Conservation (phyloP, 2,329 filamentous ascomycete species). For the Dothideomycetes sp. region DNA sequence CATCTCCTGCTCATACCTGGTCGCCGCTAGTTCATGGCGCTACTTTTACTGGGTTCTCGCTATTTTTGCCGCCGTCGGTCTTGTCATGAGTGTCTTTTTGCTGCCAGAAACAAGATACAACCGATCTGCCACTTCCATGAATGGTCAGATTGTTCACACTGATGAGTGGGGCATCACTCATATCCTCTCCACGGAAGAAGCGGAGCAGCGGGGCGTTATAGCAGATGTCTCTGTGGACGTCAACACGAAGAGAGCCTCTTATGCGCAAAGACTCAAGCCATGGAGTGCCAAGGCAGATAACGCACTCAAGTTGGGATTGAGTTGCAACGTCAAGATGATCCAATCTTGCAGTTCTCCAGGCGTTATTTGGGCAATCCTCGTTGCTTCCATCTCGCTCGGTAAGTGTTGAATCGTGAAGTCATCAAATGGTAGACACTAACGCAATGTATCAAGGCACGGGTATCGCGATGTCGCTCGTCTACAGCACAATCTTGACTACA, state of each 20-base stretch:
- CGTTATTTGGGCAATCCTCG: slow-evolving; percentile 31
- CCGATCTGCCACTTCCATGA: slow-evolving; percentile 26
- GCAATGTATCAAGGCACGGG: too few species aligned
- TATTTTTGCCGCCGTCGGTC: slow-evolving; percentile 27
- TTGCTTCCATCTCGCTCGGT: slow-evolving; percentile 31
- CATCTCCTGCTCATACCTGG: slow-evolving; percentile 30
- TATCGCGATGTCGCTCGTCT: slow-evolving; percentile 32
- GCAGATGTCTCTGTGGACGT: slow-evolving; percentile 3
- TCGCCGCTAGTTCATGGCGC: slow-evolving; percentile 29
- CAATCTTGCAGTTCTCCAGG: slow-evolving; percentile 29
- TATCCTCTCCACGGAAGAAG: slow-evolving; percentile 26
- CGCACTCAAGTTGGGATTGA: slow-evolving; percentile 14
- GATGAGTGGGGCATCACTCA: slow-evolving; percentile 33
- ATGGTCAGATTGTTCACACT: slow-evolving; percentile 30
- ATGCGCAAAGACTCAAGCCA: slow-evolving; percentile 16
- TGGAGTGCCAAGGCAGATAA: slow-evolving; percentile 14
- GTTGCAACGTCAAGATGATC: slow-evolving; percentile 25
- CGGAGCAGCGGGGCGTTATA: slow-evolving; percentile 17
- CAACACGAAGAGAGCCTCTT: slow-evolving; percentile 12
- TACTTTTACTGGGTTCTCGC: slow-evolving; percentile 37
- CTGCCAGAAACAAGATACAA: slow-evolving; percentile 34
- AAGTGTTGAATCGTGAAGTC: too few species aligned
- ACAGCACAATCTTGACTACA: slow-evolving; percentile 28
- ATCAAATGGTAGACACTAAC: too few species aligned
- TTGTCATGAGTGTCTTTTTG: slow-evolving; percentile 31